Evolutionary conservation across 345 rosid species (phyloP), one percentile per base, ranked within the genome.

Genomic region (Nasturtium officinale): DNA sequence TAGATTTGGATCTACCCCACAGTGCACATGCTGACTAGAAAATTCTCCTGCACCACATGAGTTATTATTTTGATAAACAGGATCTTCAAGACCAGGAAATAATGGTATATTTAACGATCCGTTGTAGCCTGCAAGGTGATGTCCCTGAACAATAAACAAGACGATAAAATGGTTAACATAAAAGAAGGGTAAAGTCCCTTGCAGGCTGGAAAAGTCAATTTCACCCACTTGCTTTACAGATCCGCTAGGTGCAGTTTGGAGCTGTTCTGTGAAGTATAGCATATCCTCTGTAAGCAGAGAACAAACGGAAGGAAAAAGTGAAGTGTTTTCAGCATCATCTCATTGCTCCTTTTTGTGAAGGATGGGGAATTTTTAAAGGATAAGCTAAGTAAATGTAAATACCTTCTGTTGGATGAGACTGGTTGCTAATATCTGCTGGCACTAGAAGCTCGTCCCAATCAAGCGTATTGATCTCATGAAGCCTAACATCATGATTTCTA

Each of bases 391-490:
- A 60, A 38, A 21, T 45, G 46, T 28, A 67, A 42, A 37, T 81
- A 91, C 98, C 96, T 85, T 73, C 86, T 59, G 68, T 70, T 46
- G 85, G 61, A 38, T 38, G 66, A 59, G 76, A 23, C 26, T 72
- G 73, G 69, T 71, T 72, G 68, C 71, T 80, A 38, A 79, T 76
- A 81, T 85, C 86, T 71, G 84, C 83, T 46, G 84, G 65, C 58
- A 86, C 87, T 52, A 90, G 75, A 71, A 89, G 94, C 73, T 96
- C 96, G 67, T 96, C 98, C 99, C 99, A 96, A 64, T 96, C 99
- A 77, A 94, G 96, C 10, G 97, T 94, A 66, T 91, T 94, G 73
- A 94, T 78, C 81, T 94, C 98, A 32, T 84, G 97, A 81, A 96
- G 89, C 80, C 79, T 85, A 79, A 83, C 83, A 74, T 86, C 94